These are phyloP conservation scores for Meyerozyma sp. DNA, from an alignment of 1,139 yeast species.

Conservation along the genomic window DNA sequence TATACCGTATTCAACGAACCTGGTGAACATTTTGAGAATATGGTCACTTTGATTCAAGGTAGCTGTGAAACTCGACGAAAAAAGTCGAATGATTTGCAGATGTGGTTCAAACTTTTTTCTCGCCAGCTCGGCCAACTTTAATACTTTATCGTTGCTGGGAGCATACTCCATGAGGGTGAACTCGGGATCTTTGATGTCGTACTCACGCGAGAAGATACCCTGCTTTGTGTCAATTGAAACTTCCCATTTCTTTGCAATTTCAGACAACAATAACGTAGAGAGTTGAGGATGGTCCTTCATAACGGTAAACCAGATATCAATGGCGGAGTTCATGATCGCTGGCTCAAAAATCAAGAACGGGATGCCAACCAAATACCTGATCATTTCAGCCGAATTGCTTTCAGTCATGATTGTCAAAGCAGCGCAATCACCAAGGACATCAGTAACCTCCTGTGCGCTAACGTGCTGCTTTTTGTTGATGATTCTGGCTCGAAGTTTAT, in stretches of 20 bases:
- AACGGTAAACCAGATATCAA: constrained; percentile 75
- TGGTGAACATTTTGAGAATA: constrained; percentile 62
- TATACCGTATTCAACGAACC: constrained; percentile 57
- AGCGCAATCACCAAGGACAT: constrained; percentile 44
- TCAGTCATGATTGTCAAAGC: constrained; percentile 46
- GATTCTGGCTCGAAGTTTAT: constrained; percentile 6
- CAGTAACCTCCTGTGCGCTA: constrained; percentile 28
- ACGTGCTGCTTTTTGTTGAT: constrained; percentile 10
- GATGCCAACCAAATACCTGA: constrained; percentile 56
- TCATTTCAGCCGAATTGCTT: constrained; percentile 44
- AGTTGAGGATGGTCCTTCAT: constrained; percentile 60
- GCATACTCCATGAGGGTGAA: constrained; percentile 80
- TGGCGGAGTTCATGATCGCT: constrained; percentile 58
- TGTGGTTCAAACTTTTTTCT: constrained; percentile 67
- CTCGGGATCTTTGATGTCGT: constrained; percentile 61
- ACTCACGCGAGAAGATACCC: constrained; percentile 63
- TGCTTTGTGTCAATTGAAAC: constrained; percentile 49
- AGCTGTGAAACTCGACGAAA: constrained; percentile 81
- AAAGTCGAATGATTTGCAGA: constrained; percentile 57
- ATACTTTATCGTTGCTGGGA: constrained; percentile 66
- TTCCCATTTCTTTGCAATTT: constrained; percentile 67
- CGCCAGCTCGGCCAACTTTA: constrained; percentile 50
- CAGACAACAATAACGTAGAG: constrained; percentile 60
- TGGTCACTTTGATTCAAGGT: constrained; percentile 70
- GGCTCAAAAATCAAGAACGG: constrained; percentile 69